Percentiles rank a stretch among this genome's conserved stretches.
Evolutionary conservation across 1,284 basidiomycete species (phyloP).

Genomic region (Rhodotorula sp.): DNA sequence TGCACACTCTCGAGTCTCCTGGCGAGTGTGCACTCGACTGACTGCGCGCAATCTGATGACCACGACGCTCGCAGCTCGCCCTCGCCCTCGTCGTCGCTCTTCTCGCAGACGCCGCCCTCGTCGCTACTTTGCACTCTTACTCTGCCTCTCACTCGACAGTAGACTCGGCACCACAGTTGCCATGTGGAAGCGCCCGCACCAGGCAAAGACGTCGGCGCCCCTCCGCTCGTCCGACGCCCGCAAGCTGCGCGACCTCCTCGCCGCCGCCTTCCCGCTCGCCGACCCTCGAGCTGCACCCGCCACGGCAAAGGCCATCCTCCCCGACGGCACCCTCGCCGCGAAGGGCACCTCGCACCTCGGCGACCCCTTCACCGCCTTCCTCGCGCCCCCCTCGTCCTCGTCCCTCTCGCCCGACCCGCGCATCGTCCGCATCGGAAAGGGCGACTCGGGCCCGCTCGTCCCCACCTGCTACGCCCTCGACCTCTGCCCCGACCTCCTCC

Average conservation of each 20-base stretch:
- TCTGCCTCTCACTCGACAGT: not conserved
- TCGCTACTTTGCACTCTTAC: not conserved
- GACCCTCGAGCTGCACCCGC: not conserved
- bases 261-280: not conserved
- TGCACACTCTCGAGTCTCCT: too few species aligned
- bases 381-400: not conserved
- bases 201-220: constrained; percentile 24
- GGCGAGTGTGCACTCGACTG: too few species aligned
- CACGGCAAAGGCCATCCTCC: constrained; percentile 11
- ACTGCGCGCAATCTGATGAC: too few species aligned
- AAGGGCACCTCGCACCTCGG: constrained; percentile 35
- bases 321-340: constrained; percentile 16
- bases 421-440: constrained; percentile 26
- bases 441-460: constrained; percentile 10
- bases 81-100: too few species aligned
- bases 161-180: not conserved
- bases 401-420: constrained; percentile 10
- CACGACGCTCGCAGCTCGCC: too few species aligned
- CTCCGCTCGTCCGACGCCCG: constrained; percentile 33
- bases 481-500: constrained; percentile 15
- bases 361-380: constrained; percentile 31
- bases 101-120: too few species aligned
- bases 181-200: constrained; percentile 39
- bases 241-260: constrained; percentile 25
- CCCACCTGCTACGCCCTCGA: constrained; percentile 35